Conservation (phyloP, 345 rosid genomes). For the thale cress (Arabidopsis thaliana) region TAIR10.1 NC_003071.7:8136001-8136500, state of each 20-base stretch:
- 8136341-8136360: constrained; percentile 72
- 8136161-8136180: constrained; percentile 21
- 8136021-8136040: constrained; percentile 93
- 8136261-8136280: constrained; percentile 72
- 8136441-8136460: neutral
- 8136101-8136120: neutral
- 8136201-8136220: constrained; percentile 80
- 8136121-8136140: neutral
- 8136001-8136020: constrained; percentile 90
- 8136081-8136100: neutral
- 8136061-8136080: constrained; percentile 94
- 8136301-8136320: constrained; percentile 71
- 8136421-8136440: constrained; percentile 26
- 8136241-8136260: constrained; percentile 75
- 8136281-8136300: constrained; percentile 76
- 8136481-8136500: constrained; percentile 12
- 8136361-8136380: constrained; percentile 31
- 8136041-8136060: constrained; percentile 92
- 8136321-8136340: constrained; percentile 71
- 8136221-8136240: constrained; percentile 72
- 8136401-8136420: constrained; percentile 16
- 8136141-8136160: constrained; percentile 15
- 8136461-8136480: constrained; percentile 6
- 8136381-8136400: neutral
- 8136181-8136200: constrained; percentile 65